These are phyloP conservation scores for Sherardia arvensis DNA, from an alignment of 257 asterid genomes.

Conservation along the genomic window DNA sequence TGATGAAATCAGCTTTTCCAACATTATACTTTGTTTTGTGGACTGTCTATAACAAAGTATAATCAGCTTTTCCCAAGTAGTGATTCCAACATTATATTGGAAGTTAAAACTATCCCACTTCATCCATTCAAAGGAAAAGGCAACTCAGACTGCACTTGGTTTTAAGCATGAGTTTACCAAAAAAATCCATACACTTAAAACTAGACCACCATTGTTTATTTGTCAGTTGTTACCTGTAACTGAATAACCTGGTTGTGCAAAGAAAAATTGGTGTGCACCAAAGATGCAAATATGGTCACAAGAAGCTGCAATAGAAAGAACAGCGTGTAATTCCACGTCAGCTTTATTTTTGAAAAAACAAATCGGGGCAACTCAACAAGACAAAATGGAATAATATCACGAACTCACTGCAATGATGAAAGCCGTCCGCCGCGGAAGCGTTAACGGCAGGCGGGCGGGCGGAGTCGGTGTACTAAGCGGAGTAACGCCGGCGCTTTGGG, in stretches of 20 bases:
- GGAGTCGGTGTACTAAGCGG: conserved; percentile 13
- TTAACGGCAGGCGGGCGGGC: conserved; percentile 9
- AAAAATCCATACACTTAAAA: neutral
- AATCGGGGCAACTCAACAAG: neutral
- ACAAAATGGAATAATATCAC: neutral
- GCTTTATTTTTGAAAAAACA: neutral
- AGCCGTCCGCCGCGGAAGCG: conserved; percentile 37
- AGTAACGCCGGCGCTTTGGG: neutral
- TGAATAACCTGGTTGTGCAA: conserved; percentile 38
- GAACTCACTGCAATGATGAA: conserved; percentile 37
- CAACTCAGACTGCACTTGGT: too few relatives aligned
- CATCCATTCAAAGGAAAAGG: too few relatives aligned
- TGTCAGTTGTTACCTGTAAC: conserved; percentile 34
- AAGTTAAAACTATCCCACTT: too few relatives aligned
- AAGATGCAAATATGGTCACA: conserved; percentile 31
- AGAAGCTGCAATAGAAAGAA: conserved; percentile 43
- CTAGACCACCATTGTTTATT: neutral
- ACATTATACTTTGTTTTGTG: neutral
- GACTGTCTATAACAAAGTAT: too few relatives aligned
- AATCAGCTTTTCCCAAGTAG: too few relatives aligned
- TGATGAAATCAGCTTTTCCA: neutral
- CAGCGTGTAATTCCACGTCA: conserved; percentile 7
- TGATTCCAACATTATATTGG: too few relatives aligned
- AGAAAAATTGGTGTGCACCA: conserved; percentile 41
- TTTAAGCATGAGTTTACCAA: neutral